A percentile compares a stretch with the other conserved stretches of the same genome.
These are phyloP conservation scores for Apophysomyces ossiformis DNA, from an alignment of 371 early-diverging fungal genomes.

Conservation along the genomic window DNA sequence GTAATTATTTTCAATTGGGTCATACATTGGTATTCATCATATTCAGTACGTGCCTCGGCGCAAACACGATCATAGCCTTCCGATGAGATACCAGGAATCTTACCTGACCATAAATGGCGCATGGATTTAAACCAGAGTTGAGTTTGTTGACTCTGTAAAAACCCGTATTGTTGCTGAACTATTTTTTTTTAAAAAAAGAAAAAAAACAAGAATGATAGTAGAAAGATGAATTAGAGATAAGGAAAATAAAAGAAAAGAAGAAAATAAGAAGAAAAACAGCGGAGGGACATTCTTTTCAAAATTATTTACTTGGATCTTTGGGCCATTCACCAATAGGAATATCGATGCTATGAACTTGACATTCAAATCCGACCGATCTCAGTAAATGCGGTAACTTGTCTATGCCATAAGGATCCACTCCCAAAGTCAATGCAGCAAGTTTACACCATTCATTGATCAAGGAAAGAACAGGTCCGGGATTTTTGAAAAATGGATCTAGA, in stretches of 20 bases:
- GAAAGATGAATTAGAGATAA: neutral
- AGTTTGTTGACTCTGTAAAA: slow-evolving; percentile 49
- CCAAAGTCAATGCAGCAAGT: slow-evolving; percentile 30
- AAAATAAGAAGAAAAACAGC: neutral
- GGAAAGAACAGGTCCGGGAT: slow-evolving; percentile 45
- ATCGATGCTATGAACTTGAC: slow-evolving; percentile 9
- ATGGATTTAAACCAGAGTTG: slow-evolving; percentile 46
- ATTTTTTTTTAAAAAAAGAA: neutral
- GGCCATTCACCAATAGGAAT: slow-evolving; percentile 6
- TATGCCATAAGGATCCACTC: slow-evolving; percentile 31
- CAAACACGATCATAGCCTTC: slow-evolving; percentile 32
- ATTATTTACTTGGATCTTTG: slow-evolving; percentile 30
- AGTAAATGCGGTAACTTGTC: slow-evolving; percentile 20
- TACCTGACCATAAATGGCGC: slow-evolving; percentile 46
- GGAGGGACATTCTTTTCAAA: no score
- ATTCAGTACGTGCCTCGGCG: slow-evolving; percentile 30
- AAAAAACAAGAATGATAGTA: neutral
- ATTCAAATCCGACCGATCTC: slow-evolving; percentile 31
- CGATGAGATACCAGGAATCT: slow-evolving; percentile 26
- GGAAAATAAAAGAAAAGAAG: neutral
- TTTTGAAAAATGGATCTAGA: slow-evolving; percentile 32
- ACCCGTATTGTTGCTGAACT: slow-evolving; percentile 49
- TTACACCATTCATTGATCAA: slow-evolving; percentile 52
- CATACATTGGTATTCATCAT: slow-evolving; percentile 31
- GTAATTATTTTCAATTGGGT: slow-evolving; percentile 34